Evolutionary conservation across 2,329 filamentous ascomycete genomes (phyloP), one percentile per base, ranked within the genome.

Genomic region (Alternaria hordeiaustralica): DNA sequence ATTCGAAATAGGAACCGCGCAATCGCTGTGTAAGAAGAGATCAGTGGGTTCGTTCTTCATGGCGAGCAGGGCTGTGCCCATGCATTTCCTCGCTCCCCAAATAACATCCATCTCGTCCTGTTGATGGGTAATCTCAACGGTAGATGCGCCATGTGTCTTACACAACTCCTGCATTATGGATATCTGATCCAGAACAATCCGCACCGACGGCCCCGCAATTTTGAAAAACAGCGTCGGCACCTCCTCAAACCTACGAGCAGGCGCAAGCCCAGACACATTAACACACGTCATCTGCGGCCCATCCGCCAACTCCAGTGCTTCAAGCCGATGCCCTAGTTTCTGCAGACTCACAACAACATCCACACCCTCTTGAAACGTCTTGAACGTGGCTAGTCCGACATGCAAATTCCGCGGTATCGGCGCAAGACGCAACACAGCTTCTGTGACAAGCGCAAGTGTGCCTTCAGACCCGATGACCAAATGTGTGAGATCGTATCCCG

Each of bases 401-500:
- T 88, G 92, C 33, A 91, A 90, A 63, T 89, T 90, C 66, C 90
- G 87, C 0, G 94, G 94, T 75, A 90, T 88, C 10, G 92, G 89
- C 0, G 92, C 92, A 30, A 97, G 84, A 82, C 95, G 96, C 67
- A 97, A 83, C 2, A 91, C 93, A 1, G 93, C 94, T 83, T 97
- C 94, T 0, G 94, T 97, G 21, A 97, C 92, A 9, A 97, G 87
- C 3, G 93, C 94, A 2, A 97, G 88, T 1, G 94, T 97, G 41
- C 94, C 94, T 83, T 97, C 94, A 64, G 90, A 94, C 21, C 94
- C 94, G 79, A 97, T 91, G 78, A 97, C 93, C 43, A 96, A 85
- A 71, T 90, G 90, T 3, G 93, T 97, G 58, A 97, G 86, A 78
- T 97, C 93, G 81, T 97, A 97, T 13, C 94, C 94, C 23, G 94